Percentiles rank a stretch among this genome's conserved stretches.
phyloP scores from a whole-genome alignment of 495 filamentous ascomycete genomes.

The Symbiotaphrina buchneri region DNA sequence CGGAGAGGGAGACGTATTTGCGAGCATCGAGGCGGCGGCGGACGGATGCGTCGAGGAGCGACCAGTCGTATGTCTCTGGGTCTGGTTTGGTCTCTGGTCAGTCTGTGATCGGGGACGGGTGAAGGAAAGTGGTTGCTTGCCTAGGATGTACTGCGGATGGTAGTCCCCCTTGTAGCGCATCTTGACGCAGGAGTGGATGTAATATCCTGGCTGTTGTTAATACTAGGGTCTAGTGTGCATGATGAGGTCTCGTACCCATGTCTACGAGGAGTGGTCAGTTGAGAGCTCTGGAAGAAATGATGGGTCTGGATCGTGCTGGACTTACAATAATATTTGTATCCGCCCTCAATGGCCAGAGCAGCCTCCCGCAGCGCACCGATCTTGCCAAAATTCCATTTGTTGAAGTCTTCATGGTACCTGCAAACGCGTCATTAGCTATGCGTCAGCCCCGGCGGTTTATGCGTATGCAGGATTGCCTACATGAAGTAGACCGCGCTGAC shows the following conservation, averaged over 20 bases:
- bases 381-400: slow-evolving; percentile 67
- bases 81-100: slow-evolving; percentile 19
- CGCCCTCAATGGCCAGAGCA: slow-evolving; percentile 47
- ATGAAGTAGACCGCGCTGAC: slow-evolving; percentile 93
- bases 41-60: slow-evolving; percentile 44
- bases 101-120: slow-evolving; percentile 1
- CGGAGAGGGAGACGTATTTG: slow-evolving; percentile 46
- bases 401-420: slow-evolving; percentile 65
- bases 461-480: slow-evolving; percentile 14
- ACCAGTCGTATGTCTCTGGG: slow-evolving; percentile 54
- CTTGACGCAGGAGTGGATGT: slow-evolving; percentile 50
- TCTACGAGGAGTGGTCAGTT: no score
- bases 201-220: slow-evolving; percentile 37
- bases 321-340: slow-evolving; percentile 57
- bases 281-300: no score
- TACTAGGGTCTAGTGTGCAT: neutral
- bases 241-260: slow-evolving; percentile 4
- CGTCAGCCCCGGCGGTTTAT: no score
- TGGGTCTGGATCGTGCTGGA: no score
- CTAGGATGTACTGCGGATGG: slow-evolving; percentile 59
- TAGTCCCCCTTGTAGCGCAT: slow-evolving; percentile 87
- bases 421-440: no score
- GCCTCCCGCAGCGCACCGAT: slow-evolving; percentile 73
- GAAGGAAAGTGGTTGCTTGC: slow-evolving; percentile 11
- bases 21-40: slow-evolving; percentile 35